Conservation (phyloP, 495 filamentous ascomycete genomes). For the Cudoniella acicularis region DNA sequence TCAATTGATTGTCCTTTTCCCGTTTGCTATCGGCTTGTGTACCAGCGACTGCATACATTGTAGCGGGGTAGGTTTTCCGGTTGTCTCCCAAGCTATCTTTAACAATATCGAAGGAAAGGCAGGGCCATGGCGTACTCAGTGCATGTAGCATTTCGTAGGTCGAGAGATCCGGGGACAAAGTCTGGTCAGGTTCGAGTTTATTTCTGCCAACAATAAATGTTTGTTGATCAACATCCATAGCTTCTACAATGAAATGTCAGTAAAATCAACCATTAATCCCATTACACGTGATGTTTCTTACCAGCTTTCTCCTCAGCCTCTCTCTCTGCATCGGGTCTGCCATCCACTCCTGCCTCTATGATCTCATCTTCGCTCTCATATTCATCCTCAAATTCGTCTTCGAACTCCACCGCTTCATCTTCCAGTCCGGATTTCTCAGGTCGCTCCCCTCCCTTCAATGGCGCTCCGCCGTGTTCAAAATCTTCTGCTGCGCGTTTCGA, state of each 20-base stretch:
- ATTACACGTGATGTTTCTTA: constrained; percentile 31
- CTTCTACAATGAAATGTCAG: constrained; percentile 40
- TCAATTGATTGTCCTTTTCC: constrained; percentile 81
- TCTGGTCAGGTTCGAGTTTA: constrained; percentile 83
- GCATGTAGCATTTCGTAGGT: constrained; percentile 97
- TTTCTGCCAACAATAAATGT: constrained; percentile 92
- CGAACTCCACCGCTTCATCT: constrained; percentile 79
- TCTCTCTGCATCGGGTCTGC: constrained; percentile 84
- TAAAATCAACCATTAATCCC: constrained; percentile 2
- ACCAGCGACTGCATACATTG: constrained; percentile 88
- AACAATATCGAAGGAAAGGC: constrained; percentile 91
- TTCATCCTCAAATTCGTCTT: constrained; percentile 95
- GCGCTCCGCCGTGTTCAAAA: constrained; percentile 44
- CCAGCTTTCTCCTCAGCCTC: constrained; percentile 77
- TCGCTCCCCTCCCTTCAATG: constrained; percentile 68
- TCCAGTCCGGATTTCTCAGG: constrained; percentile 50
- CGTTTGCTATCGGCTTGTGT: constrained; percentile 79
- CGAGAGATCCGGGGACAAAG: constrained; percentile 79
- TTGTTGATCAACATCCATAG: constrained; percentile 88
- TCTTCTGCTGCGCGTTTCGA: constrained; percentile 65
- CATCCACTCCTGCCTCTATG: constrained; percentile 89
- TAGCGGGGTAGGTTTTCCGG: constrained; percentile 85
- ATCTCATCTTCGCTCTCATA: constrained; percentile 97
- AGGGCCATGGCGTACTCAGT: constrained; percentile 90
- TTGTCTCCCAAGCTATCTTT: constrained; percentile 85